Evolutionary conservation across 805 yeast species (phyloP), one percentile per base, ranked within the genome.

Genomic region (Saturnispora ahearnii): DNA sequence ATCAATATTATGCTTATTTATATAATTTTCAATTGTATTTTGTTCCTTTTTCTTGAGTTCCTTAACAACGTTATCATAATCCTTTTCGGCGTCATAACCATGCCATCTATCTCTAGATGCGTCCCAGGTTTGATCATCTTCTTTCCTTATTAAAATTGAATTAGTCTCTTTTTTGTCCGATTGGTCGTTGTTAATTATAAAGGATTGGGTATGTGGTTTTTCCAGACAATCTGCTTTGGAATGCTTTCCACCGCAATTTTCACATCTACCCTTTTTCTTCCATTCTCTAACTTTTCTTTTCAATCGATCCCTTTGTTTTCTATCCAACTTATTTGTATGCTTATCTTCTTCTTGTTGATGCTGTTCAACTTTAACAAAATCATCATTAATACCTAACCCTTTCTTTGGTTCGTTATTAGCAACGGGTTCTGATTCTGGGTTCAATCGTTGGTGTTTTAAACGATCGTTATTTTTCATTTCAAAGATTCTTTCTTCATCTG

Each of bases 41-140:
- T 67, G 69, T 40, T 57, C 57, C 55, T 69, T 62, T 38, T 54
- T 59, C 48, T 72, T 69, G 77, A 84, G 77, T 43, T 68, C 67
- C 46, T 65, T 61, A 5, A 79, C 57, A 30, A 76, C 74, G 11
- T 71, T 66, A 44, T 73, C 75, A 69, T 84, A 86, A 48, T 84
- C 87, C 10, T 71, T 68, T 8, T 58, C 59, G 9, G 78, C 72
- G 43, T 83, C 81, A 60, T 79, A 85, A 0, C 95, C 95, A 59
- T 77, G 84, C 95, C 93, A 87, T 51, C 87, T 71, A 64, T 87
- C 95, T 87, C 45, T 47, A 11, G 26, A 10, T n/a, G 24, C 45
- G n/a, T 47, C 50, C 28, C 33, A 47, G 33, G 42, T 12, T 43
- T 73, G 76, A 28, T 64, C 67, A 2, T 60, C 66, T 45, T 59